A percentile compares a stretch with the other conserved stretches of the same genome.
These are phyloP conservation scores for Schwanniomyces etchellsii DNA, from an alignment of 1,139 yeast genomes.

Conservation along the genomic window DNA sequence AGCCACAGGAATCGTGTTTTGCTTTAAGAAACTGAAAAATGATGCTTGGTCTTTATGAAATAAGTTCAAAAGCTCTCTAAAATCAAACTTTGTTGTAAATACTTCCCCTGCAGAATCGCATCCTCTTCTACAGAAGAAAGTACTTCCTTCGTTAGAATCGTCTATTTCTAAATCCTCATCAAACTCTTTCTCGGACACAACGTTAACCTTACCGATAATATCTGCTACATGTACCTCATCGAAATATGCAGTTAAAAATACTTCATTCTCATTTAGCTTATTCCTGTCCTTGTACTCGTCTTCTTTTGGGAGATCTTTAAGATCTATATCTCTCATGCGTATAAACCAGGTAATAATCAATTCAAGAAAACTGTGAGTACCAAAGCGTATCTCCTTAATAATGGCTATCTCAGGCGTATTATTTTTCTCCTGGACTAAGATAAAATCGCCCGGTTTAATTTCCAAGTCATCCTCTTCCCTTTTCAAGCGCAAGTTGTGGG, in stretches of 20 bases:
- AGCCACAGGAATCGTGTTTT: constrained; percentile 20
- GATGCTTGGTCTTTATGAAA: constrained; percentile 19
- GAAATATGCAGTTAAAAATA: constrained; percentile 36
- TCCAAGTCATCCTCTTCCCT: constrained; percentile 31
- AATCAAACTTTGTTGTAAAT: constrained; percentile 32
- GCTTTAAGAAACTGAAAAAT: constrained; percentile 21
- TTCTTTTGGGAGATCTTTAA: constrained; percentile 11
- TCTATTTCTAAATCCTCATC: constrained; percentile 19
- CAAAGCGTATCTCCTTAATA: constrained; percentile 37
- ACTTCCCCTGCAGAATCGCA: constrained; percentile 26
- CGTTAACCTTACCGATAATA: constrained; percentile 27
- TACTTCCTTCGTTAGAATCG: constrained; percentile 20
- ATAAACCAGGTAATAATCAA: constrained; percentile 34
- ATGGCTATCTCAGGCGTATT: constrained; percentile 25
- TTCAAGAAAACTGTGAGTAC: constrained; percentile 32
- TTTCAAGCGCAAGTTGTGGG: constrained; percentile 15
- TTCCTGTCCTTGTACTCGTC: constrained; percentile 6
- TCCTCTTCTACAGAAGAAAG: constrained; percentile 35
- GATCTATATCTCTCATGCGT: constrained; percentile 17
- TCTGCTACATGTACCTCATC: constrained; percentile 26
- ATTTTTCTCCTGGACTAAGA: constrained; percentile 19
- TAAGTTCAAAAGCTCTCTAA: constrained; percentile 18
- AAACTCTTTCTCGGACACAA: constrained; percentile 24
- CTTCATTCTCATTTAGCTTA: constrained; percentile 21
- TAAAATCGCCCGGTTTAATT: constrained; percentile 35